Evolutionary conservation across 1,284 basidiomycete genomes (phyloP), one percentile per base, ranked within the genome.

Genomic region (Papiliotrema fonsecae): DNA sequence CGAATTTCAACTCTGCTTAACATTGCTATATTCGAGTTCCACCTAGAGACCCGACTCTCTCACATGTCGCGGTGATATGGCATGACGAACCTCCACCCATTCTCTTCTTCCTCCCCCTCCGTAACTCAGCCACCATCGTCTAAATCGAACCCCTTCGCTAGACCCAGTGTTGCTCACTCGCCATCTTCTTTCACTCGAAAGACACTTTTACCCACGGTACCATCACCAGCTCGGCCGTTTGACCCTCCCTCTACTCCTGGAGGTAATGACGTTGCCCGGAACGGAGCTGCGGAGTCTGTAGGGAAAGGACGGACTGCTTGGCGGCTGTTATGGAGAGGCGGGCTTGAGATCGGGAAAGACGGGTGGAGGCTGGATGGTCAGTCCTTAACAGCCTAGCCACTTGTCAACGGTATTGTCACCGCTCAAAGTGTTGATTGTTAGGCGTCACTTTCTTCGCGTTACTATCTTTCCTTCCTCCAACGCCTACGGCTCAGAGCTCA

Each of bases 241-340:
- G 26, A 41, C 18, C 24, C 7, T 2, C 45, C 47, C 2, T 19
- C 44, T 5, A 57, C 58, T 10, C 52, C 52, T 34, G 31, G 22
- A 5, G 45, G 42, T 10, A 54, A 51, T 32, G 27, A 34, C 39
- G 32, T 22, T 19, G 25, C 21, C 10, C 22, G 25, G n/a, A 32
- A 27, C 16, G 18, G 16, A 24, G 35, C 14, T 28, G 25, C 31
- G 4, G 36, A 28, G 0, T 25, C 49, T 14, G 41, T 25, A 4
- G 45, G 42, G 2, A 56, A 52, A 37, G 16, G 30, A 16, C 45
- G 52, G 27, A 38, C 52, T 24, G 50, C 49, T 22, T 74, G 71
- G 71, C 59, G 72, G 35, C 45, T 74, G 42, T 57, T 74, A 14
- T 74, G 70, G 70, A 57, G 71, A 28, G 72, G 72, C 6, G 72